Conservation (phyloP, 768 basidiomycete genomes). For the Ramaria rubella region DNA sequence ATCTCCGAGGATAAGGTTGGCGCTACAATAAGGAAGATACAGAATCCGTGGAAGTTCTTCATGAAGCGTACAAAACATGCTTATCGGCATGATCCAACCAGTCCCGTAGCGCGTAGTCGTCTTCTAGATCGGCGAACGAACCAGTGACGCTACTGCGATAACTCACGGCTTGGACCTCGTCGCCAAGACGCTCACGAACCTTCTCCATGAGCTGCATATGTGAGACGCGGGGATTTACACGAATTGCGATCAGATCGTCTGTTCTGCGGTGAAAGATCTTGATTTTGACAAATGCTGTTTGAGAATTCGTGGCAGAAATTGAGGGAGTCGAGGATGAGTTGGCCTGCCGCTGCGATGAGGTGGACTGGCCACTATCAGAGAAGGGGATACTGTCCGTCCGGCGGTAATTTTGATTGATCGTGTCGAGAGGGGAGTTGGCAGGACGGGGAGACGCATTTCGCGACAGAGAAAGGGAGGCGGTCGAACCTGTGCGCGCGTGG, state of each 20-base stretch:
- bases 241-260: constrained; percentile 94
- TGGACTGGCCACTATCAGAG: constrained; percentile 3
- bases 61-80: constrained; percentile 78
- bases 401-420: not conserved
- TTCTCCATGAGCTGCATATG: constrained; percentile 86
- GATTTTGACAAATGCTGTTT: constrained; percentile 92
- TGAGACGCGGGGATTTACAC: constrained; percentile 88
- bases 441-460: not conserved
- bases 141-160: constrained; percentile 72
- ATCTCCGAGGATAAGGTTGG: not conserved
- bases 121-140: constrained; percentile 54
- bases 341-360: constrained; percentile 17
- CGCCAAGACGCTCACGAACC: constrained; percentile 79
- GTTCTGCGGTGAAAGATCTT: constrained; percentile 93
- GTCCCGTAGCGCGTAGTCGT: constrained; percentile 54
- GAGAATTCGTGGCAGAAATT: constrained; percentile 71
- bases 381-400: not conserved
- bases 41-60: constrained; percentile 12
- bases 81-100: constrained; percentile 81
- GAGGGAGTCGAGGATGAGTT: constrained; percentile 46
- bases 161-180: constrained; percentile 57
- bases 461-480: not conserved
- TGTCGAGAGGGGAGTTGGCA: not conserved
- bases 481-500: not conserved
- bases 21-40: not conserved